These are phyloP conservation scores for Infundibulicybe gibba DNA, from an alignment of 768 basidiomycete species.

Conservation along the genomic window DNA sequence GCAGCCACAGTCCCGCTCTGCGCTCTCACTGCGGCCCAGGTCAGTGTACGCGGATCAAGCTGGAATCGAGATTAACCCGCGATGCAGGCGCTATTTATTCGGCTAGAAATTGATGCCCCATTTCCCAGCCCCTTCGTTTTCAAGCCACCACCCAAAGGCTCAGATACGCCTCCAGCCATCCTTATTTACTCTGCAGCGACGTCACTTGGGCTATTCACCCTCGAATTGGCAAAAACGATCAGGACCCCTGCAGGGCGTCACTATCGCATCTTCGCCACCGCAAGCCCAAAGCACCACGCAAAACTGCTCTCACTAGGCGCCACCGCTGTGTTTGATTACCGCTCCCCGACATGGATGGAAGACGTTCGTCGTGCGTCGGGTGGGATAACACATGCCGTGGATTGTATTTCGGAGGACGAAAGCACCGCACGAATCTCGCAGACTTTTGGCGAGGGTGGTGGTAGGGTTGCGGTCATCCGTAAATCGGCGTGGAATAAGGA, in stretches of 20 bases:
- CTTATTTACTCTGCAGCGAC: slow-evolving; percentile 30
- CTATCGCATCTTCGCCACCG: slow-evolving; percentile 26
- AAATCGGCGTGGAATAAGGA: slow-evolving; percentile 20
- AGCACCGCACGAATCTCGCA: slow-evolving; percentile 26
- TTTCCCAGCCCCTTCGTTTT: slow-evolving; percentile 19
- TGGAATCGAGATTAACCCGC: background rate
- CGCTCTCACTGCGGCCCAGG: slow-evolving; percentile 29
- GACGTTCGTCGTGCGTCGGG: slow-evolving; percentile 21
- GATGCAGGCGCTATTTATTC: slow-evolving; percentile 26
- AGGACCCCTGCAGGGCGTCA: slow-evolving; percentile 17
- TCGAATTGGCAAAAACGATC: slow-evolving; percentile 20
- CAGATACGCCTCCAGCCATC: slow-evolving; percentile 13
- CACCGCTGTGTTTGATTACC: slow-evolving; percentile 27
- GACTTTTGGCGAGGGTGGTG: slow-evolving; percentile 19
- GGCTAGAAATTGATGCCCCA: slow-evolving; percentile 22
- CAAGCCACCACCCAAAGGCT: slow-evolving; percentile 7
- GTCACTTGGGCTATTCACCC: slow-evolving; percentile 26
- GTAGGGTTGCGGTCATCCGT: slow-evolving; percentile 26
- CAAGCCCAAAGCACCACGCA: slow-evolving; percentile 22
- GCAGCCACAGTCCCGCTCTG: slow-evolving; percentile 28
- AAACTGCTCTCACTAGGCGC: slow-evolving; percentile 23
- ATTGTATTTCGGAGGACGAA: slow-evolving; percentile 29
- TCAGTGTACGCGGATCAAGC: slow-evolving; percentile 3
- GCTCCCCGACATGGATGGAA: slow-evolving; percentile 23
- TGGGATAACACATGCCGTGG: slow-evolving; percentile 25